Conservation (phyloP, 176 grass and related monocot species). For the Guadua angustifolia region DNA sequence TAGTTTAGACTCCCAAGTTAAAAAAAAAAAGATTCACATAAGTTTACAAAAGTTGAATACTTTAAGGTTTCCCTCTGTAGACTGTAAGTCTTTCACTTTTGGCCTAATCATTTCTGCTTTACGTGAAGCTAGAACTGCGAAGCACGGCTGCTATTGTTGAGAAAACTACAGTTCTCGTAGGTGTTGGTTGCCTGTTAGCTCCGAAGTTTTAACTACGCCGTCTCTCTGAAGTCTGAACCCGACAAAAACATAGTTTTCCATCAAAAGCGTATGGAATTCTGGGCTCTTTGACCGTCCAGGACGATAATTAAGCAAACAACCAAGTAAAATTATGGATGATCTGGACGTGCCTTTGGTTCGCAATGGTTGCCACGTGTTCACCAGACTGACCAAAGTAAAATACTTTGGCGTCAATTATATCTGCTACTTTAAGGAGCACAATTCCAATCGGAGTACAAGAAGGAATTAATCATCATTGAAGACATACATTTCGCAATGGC, state of each 20-base stretch:
- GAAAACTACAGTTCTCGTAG: neutral
- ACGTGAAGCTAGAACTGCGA: neutral
- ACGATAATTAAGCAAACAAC: neutral
- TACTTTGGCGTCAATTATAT: neutral
- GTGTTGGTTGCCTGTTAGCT: neutral
- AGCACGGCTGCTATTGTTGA: neutral
- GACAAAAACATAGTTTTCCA: constrained; percentile 29
- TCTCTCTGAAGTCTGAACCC: neutral
- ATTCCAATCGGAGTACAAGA: neutral
- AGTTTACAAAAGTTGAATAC: neutral
- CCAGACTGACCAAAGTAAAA: constrained; percentile 13
- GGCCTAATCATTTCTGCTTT: neutral
- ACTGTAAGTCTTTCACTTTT: neutral
- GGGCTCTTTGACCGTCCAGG: neutral
- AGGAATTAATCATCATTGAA: neutral
- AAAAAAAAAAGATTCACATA: neutral
- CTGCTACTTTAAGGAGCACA: neutral
- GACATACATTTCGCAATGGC: neutral
- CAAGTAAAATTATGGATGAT: constrained; percentile 14
- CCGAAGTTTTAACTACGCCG: neutral
- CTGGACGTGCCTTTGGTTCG: constrained; percentile 18
- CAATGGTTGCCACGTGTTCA: neutral
- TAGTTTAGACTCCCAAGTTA: neutral
- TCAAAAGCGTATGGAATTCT: neutral
- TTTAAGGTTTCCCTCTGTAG: neutral